Base-by-base conservation (phyloP, 1,139 yeast species). In the Protomyces gravidus region DNA sequence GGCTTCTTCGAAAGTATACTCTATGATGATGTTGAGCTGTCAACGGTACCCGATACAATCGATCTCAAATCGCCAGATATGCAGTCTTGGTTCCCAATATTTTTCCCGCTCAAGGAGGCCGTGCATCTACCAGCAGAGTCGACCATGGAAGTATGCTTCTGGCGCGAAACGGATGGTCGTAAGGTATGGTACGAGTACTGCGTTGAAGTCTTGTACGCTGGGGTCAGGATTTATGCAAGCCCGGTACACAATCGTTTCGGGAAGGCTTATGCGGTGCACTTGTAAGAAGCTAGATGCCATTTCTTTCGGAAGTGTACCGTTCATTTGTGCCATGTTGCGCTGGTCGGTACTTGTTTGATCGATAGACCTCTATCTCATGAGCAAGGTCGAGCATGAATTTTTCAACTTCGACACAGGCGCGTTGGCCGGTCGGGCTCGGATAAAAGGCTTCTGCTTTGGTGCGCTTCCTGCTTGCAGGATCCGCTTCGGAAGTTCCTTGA, bases 151-250 rank as follows among this genome's bases (percentile, higher is more conserved):
- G 70, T 84, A 0, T 73, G 77, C 40, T 67, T 83, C 52, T 76
- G 79, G 75, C 70, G 84, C 46, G 70, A 72, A 48, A 66, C 73
- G 5, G 72, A 71, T 33, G 70, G 68, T 3, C 67, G 71, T 0
- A 72, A 72, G 45, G 83, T 84, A 0, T 85, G 90, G 89, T 88
- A 87, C 67, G 86, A 82, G 65, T 88, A 95, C 94, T 73, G 79
- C 1, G 73, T 79, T 26, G 85, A 83, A 65, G 73, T 79, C 4
- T 81, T 74, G 67, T 70, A 78, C 36, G 75, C 33, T 5, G 70
- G 80, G 21, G 75, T 78, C 7, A 69, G 78, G 52, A 77, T 81
- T 0, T 78, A 76, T 5, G 71, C 72, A 3, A 70, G 78, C 1
- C 70, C 71, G 52, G 68, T 79, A 28, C 82, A 79, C 64, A 80